Evolutionary conservation across 208 protist species (phyloP).

Genomic region (Trichomonas tenax): DNA sequence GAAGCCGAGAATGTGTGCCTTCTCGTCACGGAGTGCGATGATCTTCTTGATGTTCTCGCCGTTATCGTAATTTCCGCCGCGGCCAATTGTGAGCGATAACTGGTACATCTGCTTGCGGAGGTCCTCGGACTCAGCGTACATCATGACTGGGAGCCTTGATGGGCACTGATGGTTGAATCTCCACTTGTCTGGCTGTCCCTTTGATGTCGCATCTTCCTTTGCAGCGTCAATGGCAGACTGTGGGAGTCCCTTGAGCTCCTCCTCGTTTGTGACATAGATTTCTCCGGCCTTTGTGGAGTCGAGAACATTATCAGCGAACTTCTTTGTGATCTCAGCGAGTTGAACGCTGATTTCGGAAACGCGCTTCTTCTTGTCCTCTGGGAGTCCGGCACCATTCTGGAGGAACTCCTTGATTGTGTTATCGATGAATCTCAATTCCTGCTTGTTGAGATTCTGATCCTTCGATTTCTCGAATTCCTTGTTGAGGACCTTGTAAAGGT

Average conservation of each 20-base stretch:
- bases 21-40: neutral
- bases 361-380: neutral
- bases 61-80: neutral
- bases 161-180: neutral
- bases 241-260: neutral
- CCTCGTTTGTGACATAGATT: neutral
- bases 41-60: neutral
- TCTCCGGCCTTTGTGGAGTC: neutral
- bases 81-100: neutral
- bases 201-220: neutral
- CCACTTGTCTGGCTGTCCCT: neutral
- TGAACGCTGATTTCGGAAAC: neutral
- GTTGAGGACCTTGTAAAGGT: neutral
- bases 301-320: neutral
- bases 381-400: neutral
- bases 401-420: neutral
- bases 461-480: neutral
- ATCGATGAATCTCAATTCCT: neutral
- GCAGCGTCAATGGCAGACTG: neutral
- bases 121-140: neutral
- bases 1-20: neutral
- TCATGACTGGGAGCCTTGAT: neutral
- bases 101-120: neutral
- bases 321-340: neutral
- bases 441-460: neutral